A percentile compares a stretch with the other conserved stretches of the same genome.
These are phyloP conservation scores for Aspergillus aculeatinus DNA, from an alignment of 2,329 filamentous ascomycete species.

Conservation along the genomic window DNA sequence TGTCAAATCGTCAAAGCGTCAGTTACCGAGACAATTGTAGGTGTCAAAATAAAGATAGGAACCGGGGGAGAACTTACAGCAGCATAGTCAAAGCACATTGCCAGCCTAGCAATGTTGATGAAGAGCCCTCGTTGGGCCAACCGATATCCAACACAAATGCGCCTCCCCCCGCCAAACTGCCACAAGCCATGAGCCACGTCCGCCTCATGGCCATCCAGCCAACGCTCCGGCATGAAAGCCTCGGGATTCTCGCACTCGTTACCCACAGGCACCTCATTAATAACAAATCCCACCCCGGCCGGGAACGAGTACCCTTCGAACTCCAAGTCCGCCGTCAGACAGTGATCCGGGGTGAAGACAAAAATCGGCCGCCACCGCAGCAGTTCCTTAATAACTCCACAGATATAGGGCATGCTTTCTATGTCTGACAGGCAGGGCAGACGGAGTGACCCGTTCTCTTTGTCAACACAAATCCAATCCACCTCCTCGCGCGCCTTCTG, in stretches of 20 bases:
- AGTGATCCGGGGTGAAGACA: background rate
- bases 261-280: background rate
- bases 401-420: background rate
- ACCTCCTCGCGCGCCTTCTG: conserved; percentile 21
- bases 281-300: background rate
- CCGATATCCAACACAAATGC: background rate
- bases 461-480: background rate
- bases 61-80: too few species aligned
- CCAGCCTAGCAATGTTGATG: background rate
- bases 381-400: background rate
- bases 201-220: background rate
- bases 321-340: background rate
- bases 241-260: background rate
- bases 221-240: background rate
- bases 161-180: background rate
- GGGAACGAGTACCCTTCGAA: background rate
- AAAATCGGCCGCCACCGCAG: background rate
- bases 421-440: conserved; percentile 26
- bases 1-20: too few species aligned
- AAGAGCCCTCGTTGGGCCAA: background rate
- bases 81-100: background rate
- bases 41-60: too few species aligned
- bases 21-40: too few species aligned
- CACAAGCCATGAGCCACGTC: background rate
- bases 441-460: background rate